phyloP scores from a whole-genome alignment of 2,329 filamentous ascomycete species.

The Podosphaera leucotricha region DNA sequence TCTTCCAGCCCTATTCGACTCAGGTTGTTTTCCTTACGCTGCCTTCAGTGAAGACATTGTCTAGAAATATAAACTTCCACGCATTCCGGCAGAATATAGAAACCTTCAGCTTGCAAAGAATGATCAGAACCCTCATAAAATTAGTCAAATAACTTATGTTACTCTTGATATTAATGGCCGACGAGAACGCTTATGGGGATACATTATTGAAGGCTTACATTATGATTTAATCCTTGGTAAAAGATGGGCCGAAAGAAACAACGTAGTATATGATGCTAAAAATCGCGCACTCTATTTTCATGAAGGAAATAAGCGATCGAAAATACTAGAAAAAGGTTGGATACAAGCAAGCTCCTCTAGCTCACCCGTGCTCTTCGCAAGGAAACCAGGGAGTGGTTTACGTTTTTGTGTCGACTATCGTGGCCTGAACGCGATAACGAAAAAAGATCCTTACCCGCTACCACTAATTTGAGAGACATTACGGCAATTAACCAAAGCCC shows the following conservation, averaged over 20 bases:
- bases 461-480: background rate
- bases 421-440: background rate
- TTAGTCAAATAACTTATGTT: background rate
- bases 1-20: background rate
- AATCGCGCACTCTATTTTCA: background rate
- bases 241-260: background rate
- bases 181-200: background rate
- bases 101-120: background rate
- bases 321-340: background rate
- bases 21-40: background rate
- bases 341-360: background rate
- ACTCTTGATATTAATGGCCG: background rate
- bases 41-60: conserved; percentile 1
- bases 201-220: background rate
- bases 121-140: background rate
- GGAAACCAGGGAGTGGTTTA: too few species aligned
- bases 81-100: background rate
- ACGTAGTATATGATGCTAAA: background rate
- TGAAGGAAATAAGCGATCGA: too few species aligned
- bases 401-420: background rate
- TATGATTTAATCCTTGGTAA: conserved; percentile 1
- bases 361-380: too few species aligned
- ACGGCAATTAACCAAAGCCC: background rate
- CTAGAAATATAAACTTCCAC: background rate
- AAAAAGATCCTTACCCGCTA: background rate